Base-by-base conservation (phyloP, 768 basidiomycete species). In the Hericium alpestre region DNA sequence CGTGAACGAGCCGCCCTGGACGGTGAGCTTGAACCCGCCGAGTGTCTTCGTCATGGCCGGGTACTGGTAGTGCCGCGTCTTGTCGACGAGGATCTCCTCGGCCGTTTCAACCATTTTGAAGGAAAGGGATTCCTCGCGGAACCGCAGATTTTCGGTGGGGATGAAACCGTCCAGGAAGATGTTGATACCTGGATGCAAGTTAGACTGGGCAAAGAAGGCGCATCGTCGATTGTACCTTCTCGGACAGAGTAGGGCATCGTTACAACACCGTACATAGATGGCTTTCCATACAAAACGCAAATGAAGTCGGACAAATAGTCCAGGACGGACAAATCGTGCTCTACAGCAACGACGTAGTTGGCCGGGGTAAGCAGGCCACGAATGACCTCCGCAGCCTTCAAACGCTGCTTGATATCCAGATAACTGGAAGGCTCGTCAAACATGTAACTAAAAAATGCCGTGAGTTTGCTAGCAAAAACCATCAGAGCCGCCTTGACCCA, bases 381-480 rank as follows among this genome's bases (percentile, higher is more conserved):
- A 61, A 99, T 98, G 58, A 94, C 92, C 65, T 93, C 85, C 9
- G 96, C 96, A 15, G 96, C 96, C 66, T 84, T 88, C 63, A 99
- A 73, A 66, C 96, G 89, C 70, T 99, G 96, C 71, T 82, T 90
- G 72, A 98, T 82, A 76, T 99, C 96, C 63, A 99, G 81, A 69
- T 98, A 99, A 76, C 89, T 92, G 37, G 95, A 98, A 15, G 96
- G 96, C 69, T 98, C 96, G 75, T 98, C 93, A 67, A 97, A 97
- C 93, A 97, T 97, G 76, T 96, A 96, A 22, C 58, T 57, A 38
- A 47, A 39, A 41, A 15, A 15, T 18, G 8, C 62, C 54, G 49
- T 63, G 58, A 22, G 54, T 51, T 49, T 11, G 18, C 16, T 23
- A 56, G 22, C 49, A 55, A 25, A 1, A 53, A 15, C 15, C n/a